Percentiles rank a stretch among this genome's conserved stretches.
These are phyloP conservation scores for Trebouxiophyceae sp. DNA, from an alignment of 163 green algal genomes.

Conservation along the genomic window DNA sequence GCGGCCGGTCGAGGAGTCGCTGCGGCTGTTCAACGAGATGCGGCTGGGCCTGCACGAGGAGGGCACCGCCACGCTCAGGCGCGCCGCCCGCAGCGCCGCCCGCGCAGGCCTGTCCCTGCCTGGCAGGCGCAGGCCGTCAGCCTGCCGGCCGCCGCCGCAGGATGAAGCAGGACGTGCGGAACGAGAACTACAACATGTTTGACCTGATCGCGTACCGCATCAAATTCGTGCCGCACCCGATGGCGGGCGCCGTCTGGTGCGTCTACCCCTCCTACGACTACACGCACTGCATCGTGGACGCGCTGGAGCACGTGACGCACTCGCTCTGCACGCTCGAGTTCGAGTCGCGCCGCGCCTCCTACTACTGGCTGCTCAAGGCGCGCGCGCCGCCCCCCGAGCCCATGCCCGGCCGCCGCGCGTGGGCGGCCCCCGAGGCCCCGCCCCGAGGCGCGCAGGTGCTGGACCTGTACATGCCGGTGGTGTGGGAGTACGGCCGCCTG, in stretches of 20 bases:
- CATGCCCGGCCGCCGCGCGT: too few species aligned
- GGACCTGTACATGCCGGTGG: constrained; percentile 91
- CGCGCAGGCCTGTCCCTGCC: too few species aligned
- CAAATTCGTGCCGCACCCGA: constrained; percentile 75
- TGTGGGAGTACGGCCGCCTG: constrained; percentile 95
- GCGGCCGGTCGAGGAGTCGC: constrained; percentile 77
- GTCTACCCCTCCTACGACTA: constrained; percentile 99
- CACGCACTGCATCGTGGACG: constrained; percentile 97
- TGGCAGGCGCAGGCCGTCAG: too few species aligned
- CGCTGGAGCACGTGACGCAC: constrained; percentile 97
- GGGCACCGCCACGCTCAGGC: constrained; percentile 41
- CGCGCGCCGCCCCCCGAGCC: too few species aligned
- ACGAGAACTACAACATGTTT: constrained; percentile 99
- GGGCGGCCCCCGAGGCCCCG: too few species aligned
- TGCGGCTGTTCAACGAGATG: constrained; percentile 97
- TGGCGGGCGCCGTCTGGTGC: constrained; percentile 63
- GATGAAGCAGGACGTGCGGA: constrained; percentile 89
- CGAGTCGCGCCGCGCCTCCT: constrained; percentile 86
- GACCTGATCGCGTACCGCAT: constrained; percentile 98
- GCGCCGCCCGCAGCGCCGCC: too few species aligned
- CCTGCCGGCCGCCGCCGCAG: too few species aligned
- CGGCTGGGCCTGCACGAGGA: constrained; percentile 59
- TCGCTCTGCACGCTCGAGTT: constrained; percentile 99
- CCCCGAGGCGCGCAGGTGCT: constrained; percentile 43
- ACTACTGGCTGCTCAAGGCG: constrained; percentile 93